phyloP scores from a whole-genome alignment of 352 stramenopile species.

The Pythium coloratum region DNA sequence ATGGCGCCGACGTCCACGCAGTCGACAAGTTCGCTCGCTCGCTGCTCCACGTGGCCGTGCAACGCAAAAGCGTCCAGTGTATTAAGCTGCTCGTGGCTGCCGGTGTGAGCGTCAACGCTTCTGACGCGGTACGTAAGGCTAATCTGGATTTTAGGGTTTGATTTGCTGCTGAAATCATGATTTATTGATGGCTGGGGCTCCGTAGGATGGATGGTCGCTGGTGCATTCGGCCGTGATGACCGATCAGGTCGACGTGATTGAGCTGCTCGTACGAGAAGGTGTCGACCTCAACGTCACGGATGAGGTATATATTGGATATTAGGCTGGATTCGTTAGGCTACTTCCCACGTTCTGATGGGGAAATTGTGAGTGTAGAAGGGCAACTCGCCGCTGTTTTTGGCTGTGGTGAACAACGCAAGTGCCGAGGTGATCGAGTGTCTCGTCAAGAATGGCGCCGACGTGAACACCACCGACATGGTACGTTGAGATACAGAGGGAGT shows the following conservation, averaged over 20 bases:
- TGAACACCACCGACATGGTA: neutral
- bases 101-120: constrained; percentile 14
- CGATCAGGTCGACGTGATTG: constrained; percentile 6
- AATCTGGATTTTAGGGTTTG: neutral
- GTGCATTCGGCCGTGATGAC: constrained; percentile 21
- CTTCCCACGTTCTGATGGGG: neutral
- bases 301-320: neutral
- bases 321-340: neutral
- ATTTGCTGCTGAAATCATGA: neutral
- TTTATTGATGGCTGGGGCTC: neutral
- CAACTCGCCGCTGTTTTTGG: neutral
- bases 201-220: constrained; percentile 23
- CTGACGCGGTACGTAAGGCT: constrained; percentile 11
- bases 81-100: constrained; percentile 15
- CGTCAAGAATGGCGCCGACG: neutral
- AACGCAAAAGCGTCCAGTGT: constrained; percentile 15
- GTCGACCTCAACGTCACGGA: neutral
- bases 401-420: neutral
- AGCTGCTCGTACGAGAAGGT: constrained; percentile 6
- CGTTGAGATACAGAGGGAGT: neutral
- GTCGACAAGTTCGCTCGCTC: constrained; percentile 22
- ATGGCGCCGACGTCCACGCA: constrained; percentile 11
- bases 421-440: neutral
- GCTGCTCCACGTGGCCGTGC: constrained; percentile 20
- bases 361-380: neutral